Percentiles rank a stretch among this genome's conserved stretches.
phyloP scores from a whole-genome alignment of 2,329 filamentous ascomycete genomes.

The Sclerotinia trifoliorum region DNA sequence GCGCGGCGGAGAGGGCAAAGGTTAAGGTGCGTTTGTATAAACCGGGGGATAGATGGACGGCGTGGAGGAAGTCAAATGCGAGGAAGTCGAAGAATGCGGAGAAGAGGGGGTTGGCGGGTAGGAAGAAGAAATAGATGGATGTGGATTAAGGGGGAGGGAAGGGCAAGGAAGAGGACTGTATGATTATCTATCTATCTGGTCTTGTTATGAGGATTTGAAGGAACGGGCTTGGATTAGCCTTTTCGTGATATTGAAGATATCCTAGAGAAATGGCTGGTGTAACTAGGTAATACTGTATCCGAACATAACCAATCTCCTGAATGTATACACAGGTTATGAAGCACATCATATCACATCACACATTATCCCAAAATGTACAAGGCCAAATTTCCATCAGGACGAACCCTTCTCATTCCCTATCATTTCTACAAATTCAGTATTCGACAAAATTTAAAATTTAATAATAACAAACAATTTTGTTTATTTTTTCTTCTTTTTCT shows the following conservation, averaged over 20 bases:
- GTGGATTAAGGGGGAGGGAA: background rate
- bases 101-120: constrained; percentile 51
- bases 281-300: background rate
- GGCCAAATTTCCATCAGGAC: no score
- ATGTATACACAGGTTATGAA: background rate
- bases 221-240: background rate
- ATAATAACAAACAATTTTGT: no score
- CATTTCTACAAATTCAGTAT: no score
- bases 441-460: no score
- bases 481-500: no score
- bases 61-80: constrained; percentile 60
- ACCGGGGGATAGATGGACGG: constrained; percentile 55
- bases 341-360: background rate
- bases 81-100: constrained; percentile 51
- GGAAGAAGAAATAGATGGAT: constrained; percentile 37
- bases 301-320: background rate
- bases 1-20: constrained; percentile 58
- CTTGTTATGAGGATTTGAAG: background rate
- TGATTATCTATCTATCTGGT: constrained; percentile 9
- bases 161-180: background rate
- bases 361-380: no score
- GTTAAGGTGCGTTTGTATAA: constrained; percentile 58
- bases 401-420: no score
- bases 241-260: background rate
- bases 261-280: background rate